Base-by-base conservation (phyloP, 75 land plant genomes). In the Selaginella tamariscina region DNA sequence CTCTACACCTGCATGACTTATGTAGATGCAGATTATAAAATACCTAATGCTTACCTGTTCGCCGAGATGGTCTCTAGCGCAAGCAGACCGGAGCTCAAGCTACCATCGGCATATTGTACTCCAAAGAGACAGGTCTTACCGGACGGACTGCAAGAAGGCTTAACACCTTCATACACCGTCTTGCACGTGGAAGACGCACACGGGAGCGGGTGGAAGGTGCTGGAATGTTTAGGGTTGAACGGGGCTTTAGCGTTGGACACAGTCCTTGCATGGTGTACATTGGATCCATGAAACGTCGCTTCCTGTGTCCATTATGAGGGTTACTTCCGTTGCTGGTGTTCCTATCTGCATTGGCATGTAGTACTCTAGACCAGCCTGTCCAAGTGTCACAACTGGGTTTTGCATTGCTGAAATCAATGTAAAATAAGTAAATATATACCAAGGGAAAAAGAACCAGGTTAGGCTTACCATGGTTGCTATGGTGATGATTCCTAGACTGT, bases 211-310 rank as follows among this genome's bases (percentile, higher is more conserved):
- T 9, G 8, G 62, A 23, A 59, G 62, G 62, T 9, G 62, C n/a
- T 9, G 8, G 62, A 59, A n/a, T 59, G 23, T 5, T n/a, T 5
- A 8, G 62, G 62, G 21, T 59, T 59, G 62, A 59, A 59, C 5
- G 62, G 62, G 62, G 62, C 62, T n/a, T 8, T 5, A 26, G 26
- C 2, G 62, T 23, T 2, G 62, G 62, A 26, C 62, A n/a, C 62
- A 59, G 62, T 59, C 62, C 23, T 59, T 59, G 62, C 62, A 59
- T 8, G 62, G 24, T n/a, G 21, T 23, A n/a, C 89, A 86, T 27
- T 82, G 86, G 1, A 81, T 75, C 89, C 89, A 86, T 2, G 80
- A 74, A n/a, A 86, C 66, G 67, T 77, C 83, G 65, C 82, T 81
- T 2, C 84, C 86, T 2, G 89, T 86, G 73, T 86, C 89, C 30